Evolutionary conservation across 345 rosid genomes (phyloP), one percentile per base, ranked within the genome.

Genomic region (Carallia brachiata): DNA sequence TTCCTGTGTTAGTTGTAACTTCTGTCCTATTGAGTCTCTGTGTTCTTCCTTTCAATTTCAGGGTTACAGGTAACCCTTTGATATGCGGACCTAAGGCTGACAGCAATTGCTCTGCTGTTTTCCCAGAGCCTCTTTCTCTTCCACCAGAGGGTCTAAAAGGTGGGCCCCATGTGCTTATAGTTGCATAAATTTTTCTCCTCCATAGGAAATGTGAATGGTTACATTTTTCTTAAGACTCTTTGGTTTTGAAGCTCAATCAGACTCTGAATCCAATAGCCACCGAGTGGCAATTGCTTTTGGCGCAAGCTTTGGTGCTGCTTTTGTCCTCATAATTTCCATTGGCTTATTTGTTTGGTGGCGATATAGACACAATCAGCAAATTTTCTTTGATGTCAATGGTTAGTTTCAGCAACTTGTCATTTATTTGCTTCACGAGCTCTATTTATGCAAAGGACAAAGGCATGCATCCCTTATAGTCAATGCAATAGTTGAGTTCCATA

Each of bases 341-440:
- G 92, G 86, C 34, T 73, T 90, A 44, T 81, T 89, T 67, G 83
- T 95, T 60, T 92, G 99, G 97, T 90, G 90, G 97, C 86, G 97
- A 75, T 90, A 89, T 59, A 77, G 98, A 34, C 88, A 63, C 72
- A 96, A 92, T 84, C 87, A 92, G 78, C 98, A 92, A 77, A 89
- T 96, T 64, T 96, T 96, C 88, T 92, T 96, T 74, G 99, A 92
- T 60, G 96, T 96, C 68, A 90, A 96, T 80, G 99, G 99, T 96
- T 70, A 73, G 89, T 77, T 66, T 53, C 31, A 32, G 15, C 52
- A 32, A 12, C 52, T 12, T 44, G 4, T 44, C 50, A 44, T 12
- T 44, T 12, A 44, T 12, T 44, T 44, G 13, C 13, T 44, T 44
- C 50, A 44, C 17, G 1, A n/a, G 56, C 34, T 37, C 40, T 56